phyloP scores from a whole-genome alignment of 805 yeast genomes.

The Starmerella floris region DNA sequence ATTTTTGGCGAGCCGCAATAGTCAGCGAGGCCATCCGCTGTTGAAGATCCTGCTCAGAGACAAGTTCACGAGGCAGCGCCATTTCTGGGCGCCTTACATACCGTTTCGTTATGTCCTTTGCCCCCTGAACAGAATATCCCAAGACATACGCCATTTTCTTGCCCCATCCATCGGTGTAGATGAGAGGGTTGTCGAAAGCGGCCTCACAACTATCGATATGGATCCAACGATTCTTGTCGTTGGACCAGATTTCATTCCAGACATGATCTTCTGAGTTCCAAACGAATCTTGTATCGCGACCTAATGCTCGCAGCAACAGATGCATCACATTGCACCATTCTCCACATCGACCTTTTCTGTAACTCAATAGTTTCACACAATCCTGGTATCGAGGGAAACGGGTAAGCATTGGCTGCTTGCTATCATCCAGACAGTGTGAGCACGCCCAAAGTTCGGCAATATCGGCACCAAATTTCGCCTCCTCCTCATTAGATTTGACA shows the following conservation, averaged over 20 bases:
- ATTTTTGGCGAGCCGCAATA: conserved; percentile 3
- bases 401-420: conserved; percentile 18
- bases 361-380: conserved; percentile 45
- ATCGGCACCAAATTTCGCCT: conserved; percentile 39
- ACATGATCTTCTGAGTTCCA: conserved; percentile 90
- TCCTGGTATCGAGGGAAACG: conserved; percentile 70
- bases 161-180: conserved; percentile 81
- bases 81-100: conserved; percentile 40
- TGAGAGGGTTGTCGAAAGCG: conserved; percentile 64
- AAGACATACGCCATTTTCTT: conserved; percentile 82
- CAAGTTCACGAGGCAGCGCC: conserved; percentile 36
- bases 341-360: conserved; percentile 75
- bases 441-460: conserved; percentile 56
- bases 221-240: conserved; percentile 52
- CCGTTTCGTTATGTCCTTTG: conserved; percentile 54
- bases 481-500: conserved; percentile 35
- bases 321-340: conserved; percentile 88
- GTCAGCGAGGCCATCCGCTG: conserved; percentile 27
- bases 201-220: conserved; percentile 81
- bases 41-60: conserved; percentile 28
- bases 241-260: conserved; percentile 84
- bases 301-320: conserved; percentile 53
- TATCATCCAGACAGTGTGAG: conserved; percentile 32
- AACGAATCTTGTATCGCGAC: conserved; percentile 51
- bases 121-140: conserved; percentile 48